Evolutionary conservation across 371 early-diverging fungal genomes (phyloP), one percentile per base, ranked within the genome.

Genomic region (Mortierella sp.): DNA sequence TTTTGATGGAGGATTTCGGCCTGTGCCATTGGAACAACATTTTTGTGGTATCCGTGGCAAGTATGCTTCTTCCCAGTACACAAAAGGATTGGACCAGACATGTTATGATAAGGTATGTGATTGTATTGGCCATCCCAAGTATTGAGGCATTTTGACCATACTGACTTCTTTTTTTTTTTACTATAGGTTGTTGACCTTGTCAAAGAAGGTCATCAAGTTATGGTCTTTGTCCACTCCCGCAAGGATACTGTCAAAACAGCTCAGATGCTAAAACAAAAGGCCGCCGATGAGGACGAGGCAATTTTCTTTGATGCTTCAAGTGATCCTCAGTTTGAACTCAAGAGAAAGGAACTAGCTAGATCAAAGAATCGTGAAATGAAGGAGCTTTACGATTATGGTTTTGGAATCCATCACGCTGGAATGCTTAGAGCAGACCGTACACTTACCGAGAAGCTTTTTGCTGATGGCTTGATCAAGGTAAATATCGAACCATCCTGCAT

Each of bases 371-470:
- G 90, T 54, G 97, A 99, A 78, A 81, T 98, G 58, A 89, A 89
- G 56, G 96, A 98, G 68, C 85, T 99, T 32, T 94, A 95, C 71
- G 70, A 79, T 3, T 82, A 83, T 66, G 98, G 98, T 6, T 92
- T 99, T 70, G 98, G 96, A 43, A 95, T 99, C 54, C 99, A 99
- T 87, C 97, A 99, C 82, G 99, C 99, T 3, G 97, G 97, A 57
- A 96, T 96, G 97, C 90, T 97, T 47, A 86, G 99, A 15, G 87
- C 93, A 0, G 98, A 99, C 72, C 91, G 99, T 61, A 86, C 84
- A 2, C 64, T 97, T 69, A 94, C 93, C 1, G 99, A 99, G 85
- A 84, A 89, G 34, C 84, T 95, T 84, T 99, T 99, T 85, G 94
- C 90, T 34, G 90, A 94, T 42, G 98, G 97, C n/a, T 75, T 93